Base-by-base conservation (phyloP, 352 stramenopile species). In the Pseudoperonospora humuli region DNA sequence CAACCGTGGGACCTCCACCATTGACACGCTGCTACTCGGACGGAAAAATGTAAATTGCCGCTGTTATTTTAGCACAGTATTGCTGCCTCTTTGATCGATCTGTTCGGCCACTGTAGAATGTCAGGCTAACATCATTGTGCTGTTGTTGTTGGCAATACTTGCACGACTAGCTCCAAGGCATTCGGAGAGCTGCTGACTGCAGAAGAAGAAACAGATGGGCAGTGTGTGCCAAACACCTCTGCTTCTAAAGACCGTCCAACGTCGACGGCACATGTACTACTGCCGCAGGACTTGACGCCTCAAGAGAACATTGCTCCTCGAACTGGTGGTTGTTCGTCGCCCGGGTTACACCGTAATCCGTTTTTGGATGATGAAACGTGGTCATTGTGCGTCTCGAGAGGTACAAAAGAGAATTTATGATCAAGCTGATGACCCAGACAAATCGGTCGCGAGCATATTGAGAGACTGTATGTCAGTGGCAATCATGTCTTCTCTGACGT, bases 21-120 rank as follows among this genome's bases (percentile, higher is more conserved):
- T 66, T 84, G 38, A 84, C 73, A 42, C 64, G 76, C 34, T 84
- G 67, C 20, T 64, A 75, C 47, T 86, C 73, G 7, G 76, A 86
- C 41, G 69, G 73, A 27, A 88, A 70, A 57, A 88, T 88, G 76
- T 88, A 80, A 18, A 23, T n/a, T 13, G 8, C 14, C 43, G 24
- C n/a, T 36, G 9, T 41, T 11, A 36, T 9, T 29, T 23, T 25
- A 24, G 15, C 18, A 18, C 7, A 39, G n/a, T 24, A 26, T 17
- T 51, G 13, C 27, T 45, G 25, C 10, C 3, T 9, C 29, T 19
- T 35, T n/a, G 29, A 20, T 24, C 11, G 33, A 24, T 39, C 19
- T 14, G 7, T n/a, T 36, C 29, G 10, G 36, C 23, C 19, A 17
- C 25, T 28, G 14, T 34, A 18, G 7, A n/a, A 5, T 47, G 15